Evolutionary conservation across 2,329 filamentous ascomycete species (phyloP).

Genomic region (Colletotrichum zoysiae): DNA sequence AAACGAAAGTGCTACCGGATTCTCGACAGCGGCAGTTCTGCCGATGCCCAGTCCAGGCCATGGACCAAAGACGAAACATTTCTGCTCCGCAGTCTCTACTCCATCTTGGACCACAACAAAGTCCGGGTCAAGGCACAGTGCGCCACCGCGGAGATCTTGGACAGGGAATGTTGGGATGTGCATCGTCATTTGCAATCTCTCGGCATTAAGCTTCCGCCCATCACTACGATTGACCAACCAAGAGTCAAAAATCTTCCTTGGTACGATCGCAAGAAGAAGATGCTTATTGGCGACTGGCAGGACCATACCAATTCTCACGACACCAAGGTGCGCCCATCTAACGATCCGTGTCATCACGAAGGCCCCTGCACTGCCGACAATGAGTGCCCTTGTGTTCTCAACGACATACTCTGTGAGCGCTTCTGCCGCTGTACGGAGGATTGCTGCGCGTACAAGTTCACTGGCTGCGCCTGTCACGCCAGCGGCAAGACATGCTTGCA

Average conservation of each 20-base stretch:
- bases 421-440: constrained; percentile 74
- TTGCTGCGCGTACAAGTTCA: constrained; percentile 73
- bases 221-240: constrained; percentile 45
- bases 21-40: constrained; percentile 15
- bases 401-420: constrained; percentile 77
- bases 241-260: constrained; percentile 62
- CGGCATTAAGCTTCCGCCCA: constrained; percentile 50
- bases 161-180: constrained; percentile 66
- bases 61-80: constrained; percentile 65
- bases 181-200: constrained; percentile 58
- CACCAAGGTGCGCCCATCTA: constrained; percentile 67
- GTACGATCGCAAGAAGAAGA: constrained; percentile 70
- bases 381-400: constrained; percentile 72
- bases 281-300: constrained; percentile 67
- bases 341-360: constrained; percentile 77
- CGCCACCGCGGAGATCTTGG: constrained; percentile 62
- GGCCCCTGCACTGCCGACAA: constrained; percentile 72
- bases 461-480: constrained; percentile 73
- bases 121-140: constrained; percentile 60
- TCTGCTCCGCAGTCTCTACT: constrained; percentile 61
- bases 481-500: constrained; percentile 70
- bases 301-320: constrained; percentile 67
- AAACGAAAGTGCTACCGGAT: constrained; percentile 59
- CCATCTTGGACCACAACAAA: constrained; percentile 57
- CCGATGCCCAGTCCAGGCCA: constrained; percentile 41